Evolutionary conservation across 257 asterid species (phyloP), one percentile per base, ranked within the genome.

Genomic region (Nicotiana attenuata): DNA sequence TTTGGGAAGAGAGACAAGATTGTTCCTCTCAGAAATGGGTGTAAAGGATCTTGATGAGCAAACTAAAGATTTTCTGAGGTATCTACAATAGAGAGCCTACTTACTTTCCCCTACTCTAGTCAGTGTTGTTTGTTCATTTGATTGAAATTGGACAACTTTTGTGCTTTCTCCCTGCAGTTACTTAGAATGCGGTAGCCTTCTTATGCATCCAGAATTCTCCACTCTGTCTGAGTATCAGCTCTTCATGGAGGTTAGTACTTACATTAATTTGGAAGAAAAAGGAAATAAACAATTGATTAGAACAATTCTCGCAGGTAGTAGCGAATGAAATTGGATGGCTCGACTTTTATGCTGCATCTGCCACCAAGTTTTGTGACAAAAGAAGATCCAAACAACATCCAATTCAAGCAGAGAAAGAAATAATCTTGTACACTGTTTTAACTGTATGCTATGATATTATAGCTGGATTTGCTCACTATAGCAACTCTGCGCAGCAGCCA

Each of bases 281-380:
- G 50, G 85, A 65, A 31, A 5, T 50, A 19, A 56, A 3, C 3
- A n/a, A 75, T 60, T 50, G 10, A 86, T 80, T 64, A 87, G 26
- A 71, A 61, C 76, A 87, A 68, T 57, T 65, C 55, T 66, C 78
- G 22, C 89, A 93, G 98, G 98, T 92, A 65, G 90, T 89, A 66
- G 80, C 87, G 22, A 93, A 91, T 81, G 98, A 93, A 86, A 91
- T 91, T 67, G 91, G 92, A 68, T 93, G 98, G 98, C 93, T 93
- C 10, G 93, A 93, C 85, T 89, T 93, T 81, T 93, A 89, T 75
- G 93, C 96, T 85, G 86, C 87, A 17, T 84, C 82, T 81, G 80
- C 83, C 82, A 9, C 76, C 81, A 84, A 83, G 61, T 75, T 82
- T 33, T 85, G 63, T 84, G 91, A 88, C 20, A 89, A 90, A 86